These are phyloP conservation scores for Sarocladium strictum DNA, from an alignment of 2,329 filamentous ascomycete species.

Conservation along the genomic window DNA sequence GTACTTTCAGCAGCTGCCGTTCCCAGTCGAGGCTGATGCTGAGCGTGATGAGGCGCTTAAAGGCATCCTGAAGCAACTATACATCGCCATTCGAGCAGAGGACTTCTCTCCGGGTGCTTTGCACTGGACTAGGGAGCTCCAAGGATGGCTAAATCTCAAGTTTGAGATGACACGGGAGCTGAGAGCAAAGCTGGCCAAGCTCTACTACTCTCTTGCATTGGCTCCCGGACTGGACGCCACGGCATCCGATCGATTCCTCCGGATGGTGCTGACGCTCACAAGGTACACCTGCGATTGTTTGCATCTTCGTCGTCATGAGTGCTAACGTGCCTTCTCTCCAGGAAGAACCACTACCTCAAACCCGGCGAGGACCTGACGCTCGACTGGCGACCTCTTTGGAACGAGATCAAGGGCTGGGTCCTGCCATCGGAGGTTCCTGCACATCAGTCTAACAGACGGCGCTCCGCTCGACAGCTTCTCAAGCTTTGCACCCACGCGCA, in stretches of 20 bases:
- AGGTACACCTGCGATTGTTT: conserved; percentile 55
- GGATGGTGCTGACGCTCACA: conserved; percentile 94
- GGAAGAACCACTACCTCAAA: conserved; percentile 91
- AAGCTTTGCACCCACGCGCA: conserved; percentile 89
- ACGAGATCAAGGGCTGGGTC: conserved; percentile 85
- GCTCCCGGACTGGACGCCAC: conserved; percentile 81
- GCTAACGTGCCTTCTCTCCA: conserved; percentile 26
- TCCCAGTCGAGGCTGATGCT: conserved; percentile 73
- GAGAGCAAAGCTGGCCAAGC: conserved; percentile 74
- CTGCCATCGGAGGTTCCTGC: conserved; percentile 75
- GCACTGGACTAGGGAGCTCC: conserved; percentile 95
- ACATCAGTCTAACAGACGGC: conserved; percentile 50
- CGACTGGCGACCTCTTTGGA: conserved; percentile 90
- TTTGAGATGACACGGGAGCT: conserved; percentile 89
- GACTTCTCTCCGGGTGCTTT: conserved; percentile 91
- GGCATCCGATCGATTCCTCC: conserved; percentile 83
- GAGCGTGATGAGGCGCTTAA: conserved; percentile 73
- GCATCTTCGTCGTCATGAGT: not conserved
- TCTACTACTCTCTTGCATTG: conserved; percentile 91
- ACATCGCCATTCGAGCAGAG: conserved; percentile 83
- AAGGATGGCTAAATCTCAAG: conserved; percentile 92
- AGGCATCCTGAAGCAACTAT: conserved; percentile 89
- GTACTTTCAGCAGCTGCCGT: conserved; percentile 87
- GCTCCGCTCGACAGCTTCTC: conserved; percentile 61
- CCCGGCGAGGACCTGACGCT: conserved; percentile 83